phyloP scores from a whole-genome alignment of 345 rosid genomes.

The Aquilaria yunnanensis region DNA sequence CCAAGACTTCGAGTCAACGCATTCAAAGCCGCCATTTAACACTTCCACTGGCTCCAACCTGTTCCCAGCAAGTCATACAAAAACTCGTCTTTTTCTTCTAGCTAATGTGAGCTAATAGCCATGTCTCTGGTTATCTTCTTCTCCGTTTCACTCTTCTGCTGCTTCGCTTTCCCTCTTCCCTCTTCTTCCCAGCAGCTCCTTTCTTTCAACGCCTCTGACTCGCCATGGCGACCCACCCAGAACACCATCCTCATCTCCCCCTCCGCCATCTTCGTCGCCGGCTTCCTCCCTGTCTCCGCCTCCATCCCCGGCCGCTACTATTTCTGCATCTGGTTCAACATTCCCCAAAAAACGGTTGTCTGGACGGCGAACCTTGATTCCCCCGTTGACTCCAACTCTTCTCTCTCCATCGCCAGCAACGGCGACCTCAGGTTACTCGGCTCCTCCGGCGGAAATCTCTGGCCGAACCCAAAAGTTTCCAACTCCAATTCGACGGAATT shows the following conservation, averaged over 20 bases:
- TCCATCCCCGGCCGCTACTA: slow-evolving; percentile 16
- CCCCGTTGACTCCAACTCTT: slow-evolving; percentile 11
- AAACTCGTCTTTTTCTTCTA: not conserved
- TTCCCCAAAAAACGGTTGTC: slow-evolving; percentile 17
- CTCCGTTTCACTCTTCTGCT: slow-evolving; percentile 13
- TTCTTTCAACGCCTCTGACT: slow-evolving; percentile 30
- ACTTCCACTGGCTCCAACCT: not conserved
- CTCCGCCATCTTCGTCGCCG: slow-evolving; percentile 50
- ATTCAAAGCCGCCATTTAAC: slow-evolving; percentile 19
- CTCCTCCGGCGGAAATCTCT: slow-evolving; percentile 24
- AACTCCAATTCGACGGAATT: slow-evolving; percentile 27
- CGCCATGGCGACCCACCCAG: slow-evolving; percentile 43
- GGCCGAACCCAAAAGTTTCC: slow-evolving; percentile 8
- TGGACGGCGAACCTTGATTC: slow-evolving; percentile 37
- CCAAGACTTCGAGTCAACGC: slow-evolving; percentile 12
- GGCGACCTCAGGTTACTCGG: slow-evolving; percentile 26
- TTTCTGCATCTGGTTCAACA: slow-evolving; percentile 52
- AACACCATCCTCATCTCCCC: slow-evolving; percentile 34
- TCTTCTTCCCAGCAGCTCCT: slow-evolving; percentile 20
- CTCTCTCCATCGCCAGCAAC: slow-evolving; percentile 21
- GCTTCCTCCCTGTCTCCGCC: slow-evolving; percentile 21
- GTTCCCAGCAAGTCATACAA: not conserved
- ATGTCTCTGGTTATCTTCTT: slow-evolving; percentile 23
- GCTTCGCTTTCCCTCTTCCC: slow-evolving; percentile 13
- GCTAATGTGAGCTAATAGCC: not conserved